Evolutionary conservation across 257 asterid genomes (phyloP).

Genomic region (Jaltomata sinuosa): DNA sequence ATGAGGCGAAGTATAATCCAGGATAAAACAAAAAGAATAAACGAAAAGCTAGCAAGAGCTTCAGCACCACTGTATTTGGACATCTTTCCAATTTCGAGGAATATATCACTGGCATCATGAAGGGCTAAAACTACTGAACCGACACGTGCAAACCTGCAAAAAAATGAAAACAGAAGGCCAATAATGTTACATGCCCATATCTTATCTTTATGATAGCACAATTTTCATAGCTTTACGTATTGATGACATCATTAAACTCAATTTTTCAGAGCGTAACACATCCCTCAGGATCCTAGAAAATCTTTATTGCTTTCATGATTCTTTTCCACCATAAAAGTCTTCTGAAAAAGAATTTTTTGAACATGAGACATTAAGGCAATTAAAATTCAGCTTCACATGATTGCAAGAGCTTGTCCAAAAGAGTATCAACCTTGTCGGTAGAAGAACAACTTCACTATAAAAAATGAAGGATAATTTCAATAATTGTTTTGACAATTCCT

Average conservation of each 20-base stretch:
- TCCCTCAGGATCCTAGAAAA: not conserved
- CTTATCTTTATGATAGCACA: not conserved
- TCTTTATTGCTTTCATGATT: not conserved
- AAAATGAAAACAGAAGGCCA: not conserved
- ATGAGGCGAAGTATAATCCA: constrained; percentile 75
- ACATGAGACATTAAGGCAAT: not conserved
- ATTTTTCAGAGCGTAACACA: not conserved
- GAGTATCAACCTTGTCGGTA: not conserved
- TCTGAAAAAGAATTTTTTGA: not conserved
- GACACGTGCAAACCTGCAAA: constrained; percentile 71
- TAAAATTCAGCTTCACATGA: not conserved
- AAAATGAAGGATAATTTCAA: not conserved
- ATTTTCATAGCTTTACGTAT: not conserved
- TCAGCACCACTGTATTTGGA: constrained; percentile 90
- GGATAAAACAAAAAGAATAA: constrained; percentile 56
- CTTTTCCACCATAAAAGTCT: not conserved
- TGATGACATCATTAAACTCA: not conserved
- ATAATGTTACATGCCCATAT: not conserved
- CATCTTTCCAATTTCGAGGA: constrained; percentile 89
- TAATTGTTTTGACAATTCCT: not conserved
- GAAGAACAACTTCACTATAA: not conserved
- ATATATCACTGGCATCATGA: constrained; percentile 91
- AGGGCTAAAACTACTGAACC: constrained; percentile 86
- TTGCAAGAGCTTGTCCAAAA: not conserved
- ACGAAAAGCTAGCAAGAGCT: constrained; percentile 67